phyloP scores from a whole-genome alignment of 1,139 yeast species.

The Pneumocystis canis region DNA sequence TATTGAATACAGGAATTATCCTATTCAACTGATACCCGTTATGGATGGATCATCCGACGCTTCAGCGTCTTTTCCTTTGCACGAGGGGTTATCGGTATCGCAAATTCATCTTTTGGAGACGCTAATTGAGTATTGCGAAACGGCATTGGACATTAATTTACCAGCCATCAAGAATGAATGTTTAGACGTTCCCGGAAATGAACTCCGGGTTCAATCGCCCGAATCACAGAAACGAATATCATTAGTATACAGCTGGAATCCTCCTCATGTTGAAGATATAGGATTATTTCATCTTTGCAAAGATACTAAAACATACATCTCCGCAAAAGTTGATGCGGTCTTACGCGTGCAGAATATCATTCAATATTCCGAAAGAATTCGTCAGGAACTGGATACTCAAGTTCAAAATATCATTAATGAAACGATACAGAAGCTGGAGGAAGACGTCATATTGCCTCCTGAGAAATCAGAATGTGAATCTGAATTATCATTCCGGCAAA shows the following conservation, averaged over 20 bases:
- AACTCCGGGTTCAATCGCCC: conserved; percentile 38
- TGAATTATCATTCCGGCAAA: not conserved
- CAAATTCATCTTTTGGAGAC: conserved; percentile 56
- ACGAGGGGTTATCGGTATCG: conserved; percentile 27
- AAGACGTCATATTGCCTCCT: not conserved
- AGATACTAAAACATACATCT: conserved; percentile 52
- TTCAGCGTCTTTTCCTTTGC: conserved; percentile 9
- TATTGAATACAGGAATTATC: conserved; percentile 13
- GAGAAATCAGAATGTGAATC: conserved; percentile 1
- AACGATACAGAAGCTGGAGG: conserved; percentile 30
- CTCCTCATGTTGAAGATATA: conserved; percentile 44
- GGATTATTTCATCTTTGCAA: conserved; percentile 48
- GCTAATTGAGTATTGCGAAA: conserved; percentile 56
- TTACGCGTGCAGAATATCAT: conserved; percentile 61
- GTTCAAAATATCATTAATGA: conserved; percentile 53
- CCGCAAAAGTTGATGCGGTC: conserved; percentile 59
- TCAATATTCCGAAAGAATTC: conserved; percentile 61
- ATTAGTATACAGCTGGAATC: conserved; percentile 38
- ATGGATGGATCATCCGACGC: not conserved
- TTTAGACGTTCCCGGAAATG: conserved; percentile 16
- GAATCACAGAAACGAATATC: conserved; percentile 52
- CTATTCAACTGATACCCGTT: conserved; percentile 4
- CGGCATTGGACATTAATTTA: conserved; percentile 62
- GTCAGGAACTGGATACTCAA: conserved; percentile 62
- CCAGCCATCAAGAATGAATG: conserved; percentile 23